These are phyloP conservation scores for Saccharomyces hybrid DNA, from an alignment of 1,139 yeast genomes.

Conservation along the genomic window DNA sequence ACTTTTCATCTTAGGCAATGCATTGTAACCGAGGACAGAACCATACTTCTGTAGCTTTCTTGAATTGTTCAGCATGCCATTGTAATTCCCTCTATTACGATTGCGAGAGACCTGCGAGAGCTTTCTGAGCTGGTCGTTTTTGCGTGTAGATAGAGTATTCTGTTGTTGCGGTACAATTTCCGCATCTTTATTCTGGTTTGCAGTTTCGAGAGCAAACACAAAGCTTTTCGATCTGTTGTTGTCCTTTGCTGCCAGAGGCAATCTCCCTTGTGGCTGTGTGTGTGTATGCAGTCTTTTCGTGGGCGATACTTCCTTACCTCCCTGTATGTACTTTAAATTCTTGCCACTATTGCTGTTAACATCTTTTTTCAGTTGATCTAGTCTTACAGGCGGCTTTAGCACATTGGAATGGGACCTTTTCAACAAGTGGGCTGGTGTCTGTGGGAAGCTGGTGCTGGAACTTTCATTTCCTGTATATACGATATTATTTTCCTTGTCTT, in stretches of 20 bases:
- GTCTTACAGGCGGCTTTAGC: conserved; percentile 4
- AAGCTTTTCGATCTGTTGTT: conserved; percentile 18
- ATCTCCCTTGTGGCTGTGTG: conserved; percentile 12
- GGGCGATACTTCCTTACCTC: conserved; percentile 11
- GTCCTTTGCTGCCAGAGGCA: conserved; percentile 29
- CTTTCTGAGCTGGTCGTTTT: not conserved
- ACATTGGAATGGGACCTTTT: conserved; percentile 19
- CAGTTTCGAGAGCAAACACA: not conserved
- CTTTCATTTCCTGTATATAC: conserved; percentile 3
- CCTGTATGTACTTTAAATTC: conserved; percentile 2
- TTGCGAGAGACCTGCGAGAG: not conserved
- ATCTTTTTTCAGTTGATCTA: conserved; percentile 2
- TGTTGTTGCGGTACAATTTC: conserved; percentile 3
- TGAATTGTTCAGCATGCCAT: conserved; percentile 14
- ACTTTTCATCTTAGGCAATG: conserved; percentile 23
- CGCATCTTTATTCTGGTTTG: conserved; percentile 1
- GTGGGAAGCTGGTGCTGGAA: conserved; percentile 9
- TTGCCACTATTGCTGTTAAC: conserved; percentile 1
- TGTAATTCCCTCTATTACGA: conserved; percentile 4
- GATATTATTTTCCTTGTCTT: conserved; percentile 20
- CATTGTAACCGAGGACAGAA: conserved; percentile 25
- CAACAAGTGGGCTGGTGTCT: conserved; percentile 20
- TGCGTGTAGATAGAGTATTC: not conserved
- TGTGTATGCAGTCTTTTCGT: conserved; percentile 5
- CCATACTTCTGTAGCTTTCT: conserved; percentile 31